Evolutionary conservation across 306 rosid species (phyloP).

Genomic region (Lathyrus aphaca): DNA sequence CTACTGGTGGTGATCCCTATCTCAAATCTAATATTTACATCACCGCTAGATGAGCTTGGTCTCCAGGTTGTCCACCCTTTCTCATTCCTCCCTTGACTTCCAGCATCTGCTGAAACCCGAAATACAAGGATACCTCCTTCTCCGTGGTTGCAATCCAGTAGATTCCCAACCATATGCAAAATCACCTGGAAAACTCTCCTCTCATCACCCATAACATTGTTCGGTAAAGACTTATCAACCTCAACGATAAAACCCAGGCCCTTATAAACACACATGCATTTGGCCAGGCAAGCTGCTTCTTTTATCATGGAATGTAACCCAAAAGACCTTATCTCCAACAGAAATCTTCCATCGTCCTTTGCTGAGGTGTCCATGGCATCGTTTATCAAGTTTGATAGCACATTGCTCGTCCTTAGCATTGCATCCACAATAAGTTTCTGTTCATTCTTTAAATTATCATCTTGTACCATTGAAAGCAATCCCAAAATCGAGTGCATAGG

Average conservation of each 20-base stretch:
- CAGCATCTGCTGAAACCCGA: conserved; percentile 66
- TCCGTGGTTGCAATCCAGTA: conserved; percentile 62
- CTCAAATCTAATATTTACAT: conserved; percentile 85
- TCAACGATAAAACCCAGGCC: conserved; percentile 76
- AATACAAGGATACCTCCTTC: conserved; percentile 67
- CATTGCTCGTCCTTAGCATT: conserved; percentile 88
- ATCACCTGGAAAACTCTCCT: conserved; percentile 97
- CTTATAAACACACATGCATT: conserved; percentile 77
- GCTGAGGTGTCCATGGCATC: conserved; percentile 89
- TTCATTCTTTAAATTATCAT: conserved; percentile 67
- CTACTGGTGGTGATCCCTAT: conserved; percentile 63
- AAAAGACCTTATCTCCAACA: conserved; percentile 77
- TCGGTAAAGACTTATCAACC: conserved; percentile 82
- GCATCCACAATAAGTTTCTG: conserved; percentile 82
- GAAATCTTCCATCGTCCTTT: conserved; percentile 80
- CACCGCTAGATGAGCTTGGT: conserved; percentile 76
- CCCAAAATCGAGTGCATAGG: conserved; percentile 99
- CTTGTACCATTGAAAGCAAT: conserved; percentile 84
- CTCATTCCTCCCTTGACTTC: conserved; percentile 91
- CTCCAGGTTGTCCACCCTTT: conserved; percentile 87
- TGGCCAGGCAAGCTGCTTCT: conserved; percentile 95
- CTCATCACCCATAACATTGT: conserved; percentile 91
- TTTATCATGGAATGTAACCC: conserved; percentile 78
- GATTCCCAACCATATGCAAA: conserved; percentile 94
- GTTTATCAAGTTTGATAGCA: conserved; percentile 78